phyloP scores from a whole-genome alignment of 768 basidiomycete species.

The Agrocybe pediades region DNA sequence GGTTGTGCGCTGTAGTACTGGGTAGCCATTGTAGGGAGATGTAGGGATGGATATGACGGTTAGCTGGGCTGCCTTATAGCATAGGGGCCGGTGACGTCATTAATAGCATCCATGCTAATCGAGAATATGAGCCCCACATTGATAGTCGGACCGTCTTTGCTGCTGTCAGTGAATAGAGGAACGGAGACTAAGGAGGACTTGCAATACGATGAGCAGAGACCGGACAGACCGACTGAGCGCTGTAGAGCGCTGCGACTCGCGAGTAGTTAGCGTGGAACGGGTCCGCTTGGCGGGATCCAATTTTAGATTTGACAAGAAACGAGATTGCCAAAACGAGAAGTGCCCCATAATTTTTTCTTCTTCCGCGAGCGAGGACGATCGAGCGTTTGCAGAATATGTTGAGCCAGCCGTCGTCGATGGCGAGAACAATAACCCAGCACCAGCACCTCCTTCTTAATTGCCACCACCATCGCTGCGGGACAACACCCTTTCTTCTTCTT shows the following conservation, averaged over 20 bases:
- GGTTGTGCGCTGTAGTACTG: slow-evolving; percentile 14
- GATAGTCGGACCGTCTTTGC: too few relatives aligned
- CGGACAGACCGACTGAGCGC: background rate
- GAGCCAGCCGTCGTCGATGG: background rate
- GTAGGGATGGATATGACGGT: background rate
- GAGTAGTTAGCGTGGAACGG: background rate
- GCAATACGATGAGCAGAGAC: too few relatives aligned
- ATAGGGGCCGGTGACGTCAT: too few relatives aligned
- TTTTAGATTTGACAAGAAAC: too few relatives aligned
- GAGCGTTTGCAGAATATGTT: background rate
- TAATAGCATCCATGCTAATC: too few relatives aligned
- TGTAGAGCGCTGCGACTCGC: too few relatives aligned
- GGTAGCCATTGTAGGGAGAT: background rate
- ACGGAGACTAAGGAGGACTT: too few relatives aligned
- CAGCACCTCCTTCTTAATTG: background rate
- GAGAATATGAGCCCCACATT: too few relatives aligned
- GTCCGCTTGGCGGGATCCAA: background rate
- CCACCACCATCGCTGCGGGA: background rate
- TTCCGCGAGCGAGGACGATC: background rate
- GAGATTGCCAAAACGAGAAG: background rate
- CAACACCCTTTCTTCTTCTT: too few relatives aligned
- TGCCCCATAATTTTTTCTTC: background rate
- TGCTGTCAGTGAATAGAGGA: too few relatives aligned
- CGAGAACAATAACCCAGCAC: background rate
- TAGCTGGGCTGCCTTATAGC: background rate